These are phyloP conservation scores for Xerocomus amazonicus DNA, from an alignment of 1,284 basidiomycete genomes.

Conservation along the genomic window DNA sequence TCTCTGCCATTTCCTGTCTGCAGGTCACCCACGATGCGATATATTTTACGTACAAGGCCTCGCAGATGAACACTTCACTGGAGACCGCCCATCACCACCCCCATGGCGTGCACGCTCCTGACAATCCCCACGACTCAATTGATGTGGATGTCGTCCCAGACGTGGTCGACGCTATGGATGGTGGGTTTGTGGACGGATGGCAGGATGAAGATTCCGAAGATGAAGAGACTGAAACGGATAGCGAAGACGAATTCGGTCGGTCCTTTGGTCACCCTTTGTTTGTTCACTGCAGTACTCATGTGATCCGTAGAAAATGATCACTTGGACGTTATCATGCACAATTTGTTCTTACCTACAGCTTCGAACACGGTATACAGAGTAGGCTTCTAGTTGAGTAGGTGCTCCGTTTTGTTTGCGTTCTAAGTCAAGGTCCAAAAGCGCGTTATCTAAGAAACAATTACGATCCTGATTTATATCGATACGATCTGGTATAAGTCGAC, in stretches of 20 bases:
- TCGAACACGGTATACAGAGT: slow-evolving; percentile 26
- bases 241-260: background rate
- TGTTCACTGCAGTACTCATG: background rate
- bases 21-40: slow-evolving; percentile 55
- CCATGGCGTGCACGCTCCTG: no score
- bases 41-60: slow-evolving; percentile 47
- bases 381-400: slow-evolving; percentile 13
- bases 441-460: no score
- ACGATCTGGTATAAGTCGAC: background rate
- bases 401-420: background rate
- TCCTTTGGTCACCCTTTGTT: background rate
- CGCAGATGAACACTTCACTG: background rate
- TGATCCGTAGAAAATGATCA: slow-evolving; percentile 2
- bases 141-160: no score
- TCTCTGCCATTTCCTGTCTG: slow-evolving; percentile 47
- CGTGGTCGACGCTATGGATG: no score
- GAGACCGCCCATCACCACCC: no score
- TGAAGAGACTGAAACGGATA: no score
- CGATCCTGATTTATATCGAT: background rate
- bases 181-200: no score
- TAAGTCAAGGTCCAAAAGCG: no score
- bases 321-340: slow-evolving; percentile 18
- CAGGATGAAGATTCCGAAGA: no score
- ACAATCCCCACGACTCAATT: no score
- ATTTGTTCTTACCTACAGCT: slow-evolving; percentile 22